Evolutionary conservation across 139 green algal genomes (phyloP), one percentile per base, ranked within the genome.

Genomic region (Pleodorina starrii): DNA sequence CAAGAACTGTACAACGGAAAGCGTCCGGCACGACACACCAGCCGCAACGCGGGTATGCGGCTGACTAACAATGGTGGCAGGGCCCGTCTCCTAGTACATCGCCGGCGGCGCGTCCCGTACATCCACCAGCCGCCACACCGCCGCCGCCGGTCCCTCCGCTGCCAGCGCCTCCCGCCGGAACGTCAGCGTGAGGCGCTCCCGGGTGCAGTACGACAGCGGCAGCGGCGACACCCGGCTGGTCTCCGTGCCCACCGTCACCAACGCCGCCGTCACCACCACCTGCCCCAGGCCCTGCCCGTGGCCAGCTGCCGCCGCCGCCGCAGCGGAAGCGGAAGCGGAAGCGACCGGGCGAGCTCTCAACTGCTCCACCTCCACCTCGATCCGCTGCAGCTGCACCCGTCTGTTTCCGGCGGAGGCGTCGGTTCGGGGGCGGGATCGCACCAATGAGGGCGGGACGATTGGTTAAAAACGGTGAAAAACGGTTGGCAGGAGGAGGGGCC

Each of bases 41-140:
- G n/a, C n/a, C n/a, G n/a, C n/a, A n/a, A n/a, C n/a, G n/a, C n/a
- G n/a, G n/a, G n/a, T n/a, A n/a, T n/a, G n/a, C n/a, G n/a, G n/a
- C n/a, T n/a, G n/a, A n/a, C n/a, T n/a, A n/a, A n/a, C n/a, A n/a
- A n/a, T n/a, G n/a, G n/a, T n/a, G n/a, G n/a, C n/a, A n/a, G n/a
- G n/a, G n/a, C n/a, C n/a, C n/a, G n/a, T n/a, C n/a, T n/a, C n/a
- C n/a, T n/a, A n/a, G 48, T 40, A 84, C 14, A 69, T 11, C 11
- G 76, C 46, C 19, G 80, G 57, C 59, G 80, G 80, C 11, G 80
- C 80, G 9, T 86, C 57, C 38, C 59, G 40, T 0, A 86, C 40
- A 2, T 86, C 80, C 59, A 86, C 59, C 40, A 86, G 59, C 59
- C 80, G 57, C 80, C 80, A 86, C 57, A 86, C 80, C 42, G 27